These are phyloP conservation scores for Lactifluus pinguis DNA, from an alignment of 768 basidiomycete species.

Conservation along the genomic window DNA sequence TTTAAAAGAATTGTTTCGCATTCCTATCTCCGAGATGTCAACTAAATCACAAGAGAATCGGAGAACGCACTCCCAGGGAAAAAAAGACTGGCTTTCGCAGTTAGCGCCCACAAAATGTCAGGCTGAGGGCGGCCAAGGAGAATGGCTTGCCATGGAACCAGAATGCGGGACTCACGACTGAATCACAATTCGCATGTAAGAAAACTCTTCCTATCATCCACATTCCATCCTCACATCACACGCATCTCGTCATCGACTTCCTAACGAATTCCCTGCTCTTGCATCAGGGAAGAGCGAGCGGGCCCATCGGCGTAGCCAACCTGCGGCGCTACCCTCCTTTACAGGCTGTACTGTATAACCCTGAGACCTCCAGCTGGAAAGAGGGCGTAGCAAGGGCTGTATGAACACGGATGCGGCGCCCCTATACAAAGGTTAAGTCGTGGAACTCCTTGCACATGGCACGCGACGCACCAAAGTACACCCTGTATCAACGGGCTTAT, in stretches of 20 bases:
- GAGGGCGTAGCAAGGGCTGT: background rate
- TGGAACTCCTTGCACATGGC: too few species aligned
- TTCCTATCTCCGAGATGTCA: background rate
- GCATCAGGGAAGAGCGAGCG: conserved; percentile 1
- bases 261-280: background rate
- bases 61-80: background rate
- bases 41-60: background rate
- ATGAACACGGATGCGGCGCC: conserved; percentile 8
- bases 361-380: background rate
- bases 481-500: conserved; percentile 62
- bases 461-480: conserved; percentile 45
- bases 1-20: too few species aligned
- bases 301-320: conserved; percentile 9
- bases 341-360: background rate
- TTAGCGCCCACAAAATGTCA: background rate
- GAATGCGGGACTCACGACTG: background rate
- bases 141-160: background rate
- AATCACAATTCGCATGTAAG: background rate
- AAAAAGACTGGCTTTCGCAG: background rate
- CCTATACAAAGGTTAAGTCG: background rate
- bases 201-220: background rate
- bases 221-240: background rate
- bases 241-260: background rate
- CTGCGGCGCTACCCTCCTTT: conserved; percentile 4
- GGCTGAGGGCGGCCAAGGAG: background rate